These are phyloP conservation scores for Diplodia scrobiculata DNA, from an alignment of 2,329 filamentous ascomycete species.

Conservation along the genomic window DNA sequence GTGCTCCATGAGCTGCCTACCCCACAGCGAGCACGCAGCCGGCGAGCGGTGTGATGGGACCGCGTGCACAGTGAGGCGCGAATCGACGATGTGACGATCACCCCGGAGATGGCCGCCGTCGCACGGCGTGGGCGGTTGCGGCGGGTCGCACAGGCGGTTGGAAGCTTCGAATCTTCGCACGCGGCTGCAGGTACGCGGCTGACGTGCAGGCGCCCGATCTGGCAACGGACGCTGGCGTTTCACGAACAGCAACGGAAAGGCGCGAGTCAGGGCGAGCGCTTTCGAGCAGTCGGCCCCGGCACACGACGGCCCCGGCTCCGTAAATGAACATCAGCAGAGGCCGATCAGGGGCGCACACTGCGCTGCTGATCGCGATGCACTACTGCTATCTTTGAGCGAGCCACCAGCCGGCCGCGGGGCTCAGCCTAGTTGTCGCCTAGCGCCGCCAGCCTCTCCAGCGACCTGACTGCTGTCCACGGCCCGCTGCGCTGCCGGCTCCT, in stretches of 20 bases:
- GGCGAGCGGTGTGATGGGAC: slow-evolving; percentile 12
- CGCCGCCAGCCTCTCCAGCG: not conserved
- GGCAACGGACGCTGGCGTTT: slow-evolving; percentile 20
- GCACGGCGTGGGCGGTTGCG: not conserved
- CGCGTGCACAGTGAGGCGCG: slow-evolving; percentile 7
- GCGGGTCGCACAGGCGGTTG: slow-evolving; percentile 12
- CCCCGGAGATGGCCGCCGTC: not conserved
- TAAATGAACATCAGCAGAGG: slow-evolving; percentile 25
- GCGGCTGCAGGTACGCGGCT: slow-evolving; percentile 21
- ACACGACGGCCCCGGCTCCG: slow-evolving; percentile 9
- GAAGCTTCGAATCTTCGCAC: not conserved
- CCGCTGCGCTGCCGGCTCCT: not conserved
- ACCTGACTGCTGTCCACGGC: slow-evolving; percentile 5
- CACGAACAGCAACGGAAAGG: not conserved
- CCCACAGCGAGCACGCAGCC: slow-evolving; percentile 9
- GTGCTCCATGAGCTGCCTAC: slow-evolving; percentile 9
- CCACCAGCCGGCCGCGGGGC: not conserved
- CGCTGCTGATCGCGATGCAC: slow-evolving; percentile 18
- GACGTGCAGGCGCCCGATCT: slow-evolving; percentile 23
- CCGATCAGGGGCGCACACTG: slow-evolving; percentile 23
- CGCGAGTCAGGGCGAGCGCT: slow-evolving; percentile 1
- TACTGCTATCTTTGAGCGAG: not conserved
- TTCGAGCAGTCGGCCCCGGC: not conserved
- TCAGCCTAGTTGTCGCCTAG: not conserved
- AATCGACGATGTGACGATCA: not conserved